phyloP scores from a whole-genome alignment of 306 rosid genomes.

The Aeschynomene evenia region DNA sequence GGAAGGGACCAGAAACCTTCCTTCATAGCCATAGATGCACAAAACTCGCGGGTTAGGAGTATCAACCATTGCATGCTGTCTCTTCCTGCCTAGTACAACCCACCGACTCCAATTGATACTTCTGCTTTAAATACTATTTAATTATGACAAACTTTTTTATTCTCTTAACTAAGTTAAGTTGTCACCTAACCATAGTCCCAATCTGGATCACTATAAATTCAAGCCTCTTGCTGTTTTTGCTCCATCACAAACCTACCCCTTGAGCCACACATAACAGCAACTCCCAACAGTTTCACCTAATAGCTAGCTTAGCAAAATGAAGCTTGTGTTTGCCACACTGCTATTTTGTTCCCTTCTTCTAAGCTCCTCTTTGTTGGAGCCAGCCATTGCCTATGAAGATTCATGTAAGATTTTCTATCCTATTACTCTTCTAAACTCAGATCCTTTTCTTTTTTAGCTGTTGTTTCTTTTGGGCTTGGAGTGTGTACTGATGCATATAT shows the following conservation, averaged over 20 bases:
- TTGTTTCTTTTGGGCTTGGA: neutral
- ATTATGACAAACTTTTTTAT: neutral
- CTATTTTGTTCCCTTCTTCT: constrained; percentile 53
- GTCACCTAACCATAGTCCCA: neutral
- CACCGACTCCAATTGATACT: constrained; percentile 5
- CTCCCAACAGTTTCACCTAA: too few relatives aligned
- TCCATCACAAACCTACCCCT: too few relatives aligned
- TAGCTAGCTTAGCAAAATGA: constrained; percentile 36
- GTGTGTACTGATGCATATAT: neutral
- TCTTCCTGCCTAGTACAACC: neutral
- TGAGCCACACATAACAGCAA: too few relatives aligned
- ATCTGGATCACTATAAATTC: constrained; percentile 30
- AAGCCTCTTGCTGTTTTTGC: neutral
- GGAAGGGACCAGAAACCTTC: constrained; percentile 8
- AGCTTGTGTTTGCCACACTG: constrained; percentile 35
- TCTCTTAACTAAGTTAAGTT: neutral
- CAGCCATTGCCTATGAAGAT: constrained; percentile 32
- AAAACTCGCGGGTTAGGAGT: constrained; percentile 32
- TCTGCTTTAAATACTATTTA: neutral
- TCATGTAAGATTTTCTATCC: constrained; percentile 34
- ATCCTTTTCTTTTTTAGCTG: neutral
- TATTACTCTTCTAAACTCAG: neutral
- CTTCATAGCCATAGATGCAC: constrained; percentile 13
- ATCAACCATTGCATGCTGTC: constrained; percentile 28
- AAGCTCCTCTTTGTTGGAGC: constrained; percentile 42